Evolutionary conservation across 2,329 filamentous ascomycete species (phyloP).

Genomic region (Daldinia eschscholtzii): DNA sequence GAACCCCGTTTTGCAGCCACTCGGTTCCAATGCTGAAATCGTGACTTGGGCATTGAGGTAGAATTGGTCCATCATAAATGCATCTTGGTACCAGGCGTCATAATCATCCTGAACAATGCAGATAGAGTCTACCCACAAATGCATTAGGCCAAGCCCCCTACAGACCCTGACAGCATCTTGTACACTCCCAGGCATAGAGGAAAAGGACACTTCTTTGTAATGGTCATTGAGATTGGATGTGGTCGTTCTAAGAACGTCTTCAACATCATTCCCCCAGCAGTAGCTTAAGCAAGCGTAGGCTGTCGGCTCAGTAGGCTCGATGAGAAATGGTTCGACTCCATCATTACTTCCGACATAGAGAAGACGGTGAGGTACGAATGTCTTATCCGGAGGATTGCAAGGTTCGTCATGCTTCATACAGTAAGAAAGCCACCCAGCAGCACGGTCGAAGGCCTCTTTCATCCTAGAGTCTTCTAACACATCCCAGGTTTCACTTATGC

Average conservation of each 20-base stretch:
- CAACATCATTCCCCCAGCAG: not conserved
- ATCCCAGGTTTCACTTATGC: not conserved
- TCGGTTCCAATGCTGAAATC: not conserved
- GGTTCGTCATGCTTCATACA: not conserved
- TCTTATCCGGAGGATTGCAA: not conserved
- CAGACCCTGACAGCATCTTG: constrained; percentile 3
- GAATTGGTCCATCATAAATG: not conserved
- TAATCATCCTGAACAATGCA: not conserved
- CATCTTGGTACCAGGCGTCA: not conserved
- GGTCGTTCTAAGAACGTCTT: constrained; percentile 2
- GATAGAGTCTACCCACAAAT: not conserved
- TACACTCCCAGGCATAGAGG: not conserved
- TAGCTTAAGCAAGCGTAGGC: not conserved
- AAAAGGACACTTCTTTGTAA: not conserved
- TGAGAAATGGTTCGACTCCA: not conserved
- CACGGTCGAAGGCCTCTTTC: not conserved
- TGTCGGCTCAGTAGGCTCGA: not conserved
- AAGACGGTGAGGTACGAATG: not conserved
- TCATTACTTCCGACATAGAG: not conserved
- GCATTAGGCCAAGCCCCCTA: not conserved
- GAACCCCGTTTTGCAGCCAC: not conserved
- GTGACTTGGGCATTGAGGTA: not conserved
- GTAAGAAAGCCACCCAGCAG: not conserved
- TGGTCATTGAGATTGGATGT: not conserved
- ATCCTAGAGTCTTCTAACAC: not conserved